Evolutionary conservation across 208 protist species (phyloP), one percentile per base, ranked within the genome.

Genomic region (Wallacemonas rigidus): DNA sequence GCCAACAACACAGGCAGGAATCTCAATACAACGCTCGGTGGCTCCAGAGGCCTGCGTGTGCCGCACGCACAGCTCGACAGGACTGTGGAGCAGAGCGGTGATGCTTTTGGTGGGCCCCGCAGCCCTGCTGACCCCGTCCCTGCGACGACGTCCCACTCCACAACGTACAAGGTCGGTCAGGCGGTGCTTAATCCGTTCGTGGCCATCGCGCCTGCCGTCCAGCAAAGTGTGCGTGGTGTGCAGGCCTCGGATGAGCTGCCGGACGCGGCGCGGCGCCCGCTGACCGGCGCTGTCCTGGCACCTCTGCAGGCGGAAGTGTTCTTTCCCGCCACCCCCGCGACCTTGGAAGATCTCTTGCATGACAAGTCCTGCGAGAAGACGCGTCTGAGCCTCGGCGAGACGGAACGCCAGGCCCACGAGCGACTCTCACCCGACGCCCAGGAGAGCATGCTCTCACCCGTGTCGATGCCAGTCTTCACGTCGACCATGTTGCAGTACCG

Each of bases 101-200:
- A 6, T 11, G 55, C 17, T 39, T 15, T 6, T 50, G 45, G 8
- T 12, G 45, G 12, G 6, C 1, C 45, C 45, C 8, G 6, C 45
- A 50, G 45, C 45, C 6, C 8, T 50, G 45, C 45, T 12, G 12
- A 12, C 17, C 8, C 43, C 45, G 5, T 9, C 14, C 38, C 62
- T 3, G 15, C 8, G 12, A 45, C 7, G 36, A n/a, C 9, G 45
- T 11, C 39, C 9, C 44, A 26, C 51, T 35, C 7, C n/a, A 60
- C 55, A 15, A 75, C 67, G 7, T 90, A 87, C 73, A 65, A 84
- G 12, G 85, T 90, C 26, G 85, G 85, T 48, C 47, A 74, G 26
- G 85, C 85, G 36, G 82, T 90, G 38, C 62, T 90, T 45, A 90
- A 90, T 73, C 85, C 85, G 26, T 78, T 75, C 67, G 74, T 90